Conservation (phyloP, 371 early-diverging fungal genomes). For the Apophysomyces elegans region DNA sequence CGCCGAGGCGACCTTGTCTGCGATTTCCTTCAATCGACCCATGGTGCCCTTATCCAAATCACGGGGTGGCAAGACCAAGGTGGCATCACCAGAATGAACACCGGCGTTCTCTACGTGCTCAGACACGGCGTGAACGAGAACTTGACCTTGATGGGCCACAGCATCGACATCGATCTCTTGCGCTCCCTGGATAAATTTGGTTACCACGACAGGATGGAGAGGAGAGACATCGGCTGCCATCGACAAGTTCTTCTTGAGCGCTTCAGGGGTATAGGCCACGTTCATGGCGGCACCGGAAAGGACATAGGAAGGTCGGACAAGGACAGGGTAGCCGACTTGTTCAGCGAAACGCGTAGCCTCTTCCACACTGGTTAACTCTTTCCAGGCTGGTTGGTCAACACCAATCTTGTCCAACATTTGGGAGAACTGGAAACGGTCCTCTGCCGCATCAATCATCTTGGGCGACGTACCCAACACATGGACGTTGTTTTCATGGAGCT, state of each 20-base stretch:
- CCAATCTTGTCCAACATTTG: slow-evolving; percentile 85
- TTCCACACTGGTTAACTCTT: slow-evolving; percentile 81
- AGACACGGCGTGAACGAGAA: slow-evolving; percentile 86
- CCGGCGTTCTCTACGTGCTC: slow-evolving; percentile 97
- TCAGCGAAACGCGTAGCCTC: slow-evolving; percentile 84
- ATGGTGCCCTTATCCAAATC: slow-evolving; percentile 71
- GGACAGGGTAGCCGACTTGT: slow-evolving; percentile 89
- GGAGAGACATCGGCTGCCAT: slow-evolving; percentile 89
- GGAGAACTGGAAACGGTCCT: slow-evolving; percentile 94
- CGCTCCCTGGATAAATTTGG: slow-evolving; percentile 92
- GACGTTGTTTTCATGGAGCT: slow-evolving; percentile 68
- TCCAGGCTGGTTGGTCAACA: slow-evolving; percentile 95
- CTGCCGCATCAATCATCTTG: slow-evolving; percentile 88
- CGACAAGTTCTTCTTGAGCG: slow-evolving; percentile 72
- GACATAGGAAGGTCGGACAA: slow-evolving; percentile 94
- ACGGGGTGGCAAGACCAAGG: slow-evolving; percentile 86
- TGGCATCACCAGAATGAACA: slow-evolving; percentile 97
- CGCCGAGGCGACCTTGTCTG: slow-evolving; percentile 83
- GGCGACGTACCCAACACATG: slow-evolving; percentile 92
- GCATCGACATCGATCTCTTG: slow-evolving; percentile 95
- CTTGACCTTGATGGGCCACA: slow-evolving; percentile 82
- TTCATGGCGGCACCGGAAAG: slow-evolving; percentile 97
- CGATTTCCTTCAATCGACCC: slow-evolving; percentile 72
- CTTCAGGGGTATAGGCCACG: slow-evolving; percentile 78
- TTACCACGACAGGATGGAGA: slow-evolving; percentile 91